Percentiles rank a stretch among this genome's conserved stretches.
These are phyloP conservation scores for Orychophragmus violaceus DNA, from an alignment of 345 rosid species.

Conservation along the genomic window DNA sequence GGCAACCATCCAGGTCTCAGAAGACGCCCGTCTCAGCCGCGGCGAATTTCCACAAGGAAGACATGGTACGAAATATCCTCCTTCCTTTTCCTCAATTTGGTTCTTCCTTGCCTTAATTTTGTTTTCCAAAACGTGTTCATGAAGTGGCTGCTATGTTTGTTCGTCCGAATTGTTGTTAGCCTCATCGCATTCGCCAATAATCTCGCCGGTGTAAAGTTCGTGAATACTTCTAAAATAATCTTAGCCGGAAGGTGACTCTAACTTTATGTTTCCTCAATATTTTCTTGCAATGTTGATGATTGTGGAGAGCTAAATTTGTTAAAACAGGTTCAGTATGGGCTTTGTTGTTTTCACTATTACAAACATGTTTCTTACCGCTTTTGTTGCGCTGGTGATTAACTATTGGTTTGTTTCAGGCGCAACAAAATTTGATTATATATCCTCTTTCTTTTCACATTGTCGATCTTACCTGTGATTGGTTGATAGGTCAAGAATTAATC, in stretches of 20 bases:
- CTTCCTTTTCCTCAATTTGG: background rate
- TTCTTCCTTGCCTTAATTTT: background rate
- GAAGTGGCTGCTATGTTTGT: constrained; percentile 80
- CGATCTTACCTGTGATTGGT: too few species aligned
- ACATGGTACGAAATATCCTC: constrained; percentile 32
- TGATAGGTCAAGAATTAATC: too few species aligned
- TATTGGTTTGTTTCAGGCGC: too few species aligned
- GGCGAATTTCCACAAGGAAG: too few species aligned
- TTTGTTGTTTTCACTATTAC: constrained; percentile 61
- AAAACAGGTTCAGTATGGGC: constrained; percentile 54
- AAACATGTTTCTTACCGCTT: constrained; percentile 68
- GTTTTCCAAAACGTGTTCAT: constrained; percentile 65
- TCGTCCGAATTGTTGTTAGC: constrained; percentile 60
- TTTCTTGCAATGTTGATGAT: background rate
- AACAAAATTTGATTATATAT: too few species aligned
- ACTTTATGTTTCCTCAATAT: background rate
- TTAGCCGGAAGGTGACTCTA: constrained; percentile 43
- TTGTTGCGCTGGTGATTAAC: too few species aligned
- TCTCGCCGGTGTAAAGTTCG: constrained; percentile 82
- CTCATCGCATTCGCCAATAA: constrained; percentile 72
- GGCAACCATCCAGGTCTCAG: too few species aligned
- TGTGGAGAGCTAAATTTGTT: background rate
- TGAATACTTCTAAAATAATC: constrained; percentile 90
- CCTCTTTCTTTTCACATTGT: too few species aligned
- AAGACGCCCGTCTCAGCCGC: too few species aligned